Base-by-base conservation (phyloP, 768 basidiomycete species). In the Nidularia sp. region DNA sequence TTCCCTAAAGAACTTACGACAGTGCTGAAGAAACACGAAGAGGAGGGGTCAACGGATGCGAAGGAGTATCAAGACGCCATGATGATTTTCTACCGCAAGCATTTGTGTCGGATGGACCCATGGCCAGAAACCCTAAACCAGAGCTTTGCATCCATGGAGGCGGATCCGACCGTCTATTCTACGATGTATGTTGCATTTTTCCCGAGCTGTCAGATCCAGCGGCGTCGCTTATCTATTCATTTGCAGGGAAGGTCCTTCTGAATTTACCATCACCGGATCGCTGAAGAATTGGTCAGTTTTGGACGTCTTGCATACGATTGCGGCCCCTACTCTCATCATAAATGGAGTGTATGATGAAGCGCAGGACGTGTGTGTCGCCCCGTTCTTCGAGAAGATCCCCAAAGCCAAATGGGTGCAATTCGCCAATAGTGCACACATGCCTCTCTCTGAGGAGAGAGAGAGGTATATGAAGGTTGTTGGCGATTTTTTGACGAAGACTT, bases 321-420 rank as follows among this genome's bases (percentile, higher is more conserved):
- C 54, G 1, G 66, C 65, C 13, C 65, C 72, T 2, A 75, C 72
- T 3, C 65, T 82, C 34, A 42, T 74, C 33, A 66, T 73, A 31
- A 80, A 76, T 55, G 74, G 74, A 10, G 56, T 50, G 6, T 62
- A 70, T 48, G 79, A 81, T 56, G 65, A 68, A 47, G 71, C 68
- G 5, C 65, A 71, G 48, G 77, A 78, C 55, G 57, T 55, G 12
- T 65, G 62, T 12, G 60, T 74, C 8, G 48, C 49, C 2, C 71
- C 73, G 41, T 70, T 72, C 58, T 76, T 73, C 56, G 53, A 67
- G n/a, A 46, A 54, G 9, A 70, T 81, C 1, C 63, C 66, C 3
- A 64, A 66, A n/a, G 73, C 73, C 2, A 73, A 72, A 52, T 79
- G 79, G 78, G 65, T 73, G 15, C 69, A 70, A 36, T 76, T 78